Conservation (phyloP, 2,329 filamentous ascomycete species). For the Talaromyces sp. region DNA sequence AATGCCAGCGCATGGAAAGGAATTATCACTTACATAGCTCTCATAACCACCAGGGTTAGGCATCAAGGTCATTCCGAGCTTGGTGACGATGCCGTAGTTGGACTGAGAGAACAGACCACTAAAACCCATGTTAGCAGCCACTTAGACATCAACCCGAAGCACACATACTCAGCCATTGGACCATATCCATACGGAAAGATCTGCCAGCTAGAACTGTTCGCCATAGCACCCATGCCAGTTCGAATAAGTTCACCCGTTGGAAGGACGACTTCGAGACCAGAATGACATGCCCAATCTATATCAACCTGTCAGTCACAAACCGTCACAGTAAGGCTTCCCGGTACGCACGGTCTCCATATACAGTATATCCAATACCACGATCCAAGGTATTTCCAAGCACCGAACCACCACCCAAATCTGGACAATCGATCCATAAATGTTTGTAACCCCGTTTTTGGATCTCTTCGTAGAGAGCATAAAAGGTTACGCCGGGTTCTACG, state of each 20-base stretch:
- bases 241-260: constrained; percentile 39
- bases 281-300: constrained; percentile 27
- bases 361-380: constrained; percentile 35
- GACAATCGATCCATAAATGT: constrained; percentile 43
- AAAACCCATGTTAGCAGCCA: background rate
- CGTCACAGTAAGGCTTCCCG: too few species aligned
- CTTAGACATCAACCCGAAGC: background rate
- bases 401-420: constrained; percentile 34
- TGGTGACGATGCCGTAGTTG: constrained; percentile 24
- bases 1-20: background rate
- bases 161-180: constrained; percentile 15
- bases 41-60: constrained; percentile 16
- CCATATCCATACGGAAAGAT: constrained; percentile 21
- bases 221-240: constrained; percentile 41
- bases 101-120: constrained; percentile 23
- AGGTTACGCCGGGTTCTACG: constrained; percentile 46
- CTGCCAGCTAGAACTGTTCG: constrained; percentile 24
- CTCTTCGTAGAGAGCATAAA: constrained; percentile 39
- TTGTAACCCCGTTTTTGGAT: constrained; percentile 36
- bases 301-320: background rate
- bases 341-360: constrained; percentile 36
- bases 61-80: constrained; percentile 25
- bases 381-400: constrained; percentile 37
- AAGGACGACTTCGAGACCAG: constrained; percentile 45
- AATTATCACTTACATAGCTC: background rate